These are phyloP conservation scores for Kwoniella bestiolae DNA, from an alignment of 768 basidiomycete genomes.

Conservation along the genomic window DNA sequence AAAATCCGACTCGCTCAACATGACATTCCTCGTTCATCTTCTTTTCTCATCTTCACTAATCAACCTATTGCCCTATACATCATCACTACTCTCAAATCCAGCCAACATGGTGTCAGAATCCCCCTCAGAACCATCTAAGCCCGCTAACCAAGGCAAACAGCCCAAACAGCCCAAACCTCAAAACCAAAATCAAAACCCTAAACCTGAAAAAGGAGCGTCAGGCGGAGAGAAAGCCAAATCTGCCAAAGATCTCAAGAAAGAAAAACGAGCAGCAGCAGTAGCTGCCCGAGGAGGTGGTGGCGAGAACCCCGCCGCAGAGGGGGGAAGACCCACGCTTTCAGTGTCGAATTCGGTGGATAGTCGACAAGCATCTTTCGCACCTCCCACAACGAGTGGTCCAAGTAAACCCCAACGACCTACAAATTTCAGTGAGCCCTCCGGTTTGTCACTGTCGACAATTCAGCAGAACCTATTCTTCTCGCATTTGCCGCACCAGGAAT, in stretches of 20 bases:
- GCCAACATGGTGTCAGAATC: neutral
- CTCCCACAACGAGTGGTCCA: neutral
- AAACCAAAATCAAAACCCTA: neutral
- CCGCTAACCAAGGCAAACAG: conserved; percentile 5
- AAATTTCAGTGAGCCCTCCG: conserved; percentile 11
- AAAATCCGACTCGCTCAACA: conserved; percentile 13
- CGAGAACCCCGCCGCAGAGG: neutral
- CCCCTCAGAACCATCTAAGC: neutral
- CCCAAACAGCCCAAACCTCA: conserved; percentile 12
- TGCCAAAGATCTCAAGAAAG: conserved; percentile 55
- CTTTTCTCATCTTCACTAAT: neutral
- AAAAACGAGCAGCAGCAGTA: conserved; percentile 55
- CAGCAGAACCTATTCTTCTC: conserved; percentile 49
- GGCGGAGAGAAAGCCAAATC: conserved; percentile 25
- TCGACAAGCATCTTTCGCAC: neutral
- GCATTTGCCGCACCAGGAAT: conserved; percentile 48
- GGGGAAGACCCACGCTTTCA: conserved; percentile 5
- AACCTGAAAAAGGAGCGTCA: conserved; percentile 1
- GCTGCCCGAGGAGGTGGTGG: conserved; percentile 37
- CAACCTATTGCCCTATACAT: no score
- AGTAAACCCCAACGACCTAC: conserved; percentile 21
- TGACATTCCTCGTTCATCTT: neutral
- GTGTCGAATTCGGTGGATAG: conserved; percentile 7
- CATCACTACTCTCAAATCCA: neutral
- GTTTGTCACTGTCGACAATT: conserved; percentile 15